Evolutionary conservation across 2,329 filamentous ascomycete genomes (phyloP).

Genomic region (Mycogone perniciosa): DNA sequence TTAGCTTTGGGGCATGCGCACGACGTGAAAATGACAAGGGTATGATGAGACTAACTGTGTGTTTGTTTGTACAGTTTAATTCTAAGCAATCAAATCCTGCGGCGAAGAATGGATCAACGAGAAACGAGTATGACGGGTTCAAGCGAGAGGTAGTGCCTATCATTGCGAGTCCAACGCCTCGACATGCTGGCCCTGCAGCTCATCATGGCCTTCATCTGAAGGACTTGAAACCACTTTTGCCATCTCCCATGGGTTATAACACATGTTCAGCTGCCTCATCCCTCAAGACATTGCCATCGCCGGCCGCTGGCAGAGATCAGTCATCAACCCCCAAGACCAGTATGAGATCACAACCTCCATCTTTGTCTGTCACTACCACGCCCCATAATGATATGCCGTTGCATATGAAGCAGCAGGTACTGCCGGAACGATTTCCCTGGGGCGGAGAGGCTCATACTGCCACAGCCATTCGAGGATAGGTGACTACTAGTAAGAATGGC

Average conservation of each 20-base stretch:
- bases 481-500: conserved; percentile 14
- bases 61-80: conserved; percentile 46
- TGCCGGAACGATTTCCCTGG: conserved; percentile 41
- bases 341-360: conserved; percentile 38
- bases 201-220: conserved; percentile 35
- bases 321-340: conserved; percentile 29
- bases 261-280: conserved; percentile 13
- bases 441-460: conserved; percentile 42
- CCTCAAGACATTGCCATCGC: conserved; percentile 23
- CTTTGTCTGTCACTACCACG: conserved; percentile 43
- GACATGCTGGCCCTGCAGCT: conserved; percentile 32
- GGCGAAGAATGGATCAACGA: conserved; percentile 38
- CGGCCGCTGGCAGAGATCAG: conserved; percentile 18
- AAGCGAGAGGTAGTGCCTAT: neutral
- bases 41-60: conserved; percentile 33
- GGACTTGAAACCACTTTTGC: conserved; percentile 13
- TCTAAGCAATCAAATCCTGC: conserved; percentile 51
- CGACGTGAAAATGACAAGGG: conserved; percentile 17
- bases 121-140: conserved; percentile 3
- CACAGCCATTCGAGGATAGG: conserved; percentile 42
- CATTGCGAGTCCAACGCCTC: neutral
- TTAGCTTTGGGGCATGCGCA: neutral
- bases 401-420: conserved; percentile 33
- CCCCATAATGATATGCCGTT: conserved; percentile 35
- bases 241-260: conserved; percentile 16